Evolutionary conservation across 345 rosid genomes (phyloP).

Genomic region (Citrus glauca): DNA sequence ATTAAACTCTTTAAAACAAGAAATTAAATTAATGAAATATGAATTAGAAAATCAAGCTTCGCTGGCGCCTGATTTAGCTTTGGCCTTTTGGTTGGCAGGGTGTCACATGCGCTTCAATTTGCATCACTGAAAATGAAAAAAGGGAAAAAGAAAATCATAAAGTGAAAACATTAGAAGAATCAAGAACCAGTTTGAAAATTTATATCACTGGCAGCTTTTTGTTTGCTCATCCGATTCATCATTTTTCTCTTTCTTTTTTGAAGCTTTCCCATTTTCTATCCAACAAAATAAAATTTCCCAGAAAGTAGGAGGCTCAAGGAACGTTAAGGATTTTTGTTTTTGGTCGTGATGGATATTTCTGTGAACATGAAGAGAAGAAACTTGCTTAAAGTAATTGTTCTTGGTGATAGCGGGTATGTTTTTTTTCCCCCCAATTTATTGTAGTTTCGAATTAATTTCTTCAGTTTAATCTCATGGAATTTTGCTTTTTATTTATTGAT

Average conservation of each 20-base stretch:
- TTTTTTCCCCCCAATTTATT: not conserved
- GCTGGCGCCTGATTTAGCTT: slow-evolving; percentile 29
- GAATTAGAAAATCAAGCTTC: slow-evolving; percentile 26
- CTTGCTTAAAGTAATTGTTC: slow-evolving; percentile 81
- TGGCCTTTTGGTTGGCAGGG: slow-evolving; percentile 25
- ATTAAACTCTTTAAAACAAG: not conserved
- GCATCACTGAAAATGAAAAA: not conserved
- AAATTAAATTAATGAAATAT: not conserved
- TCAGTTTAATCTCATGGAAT: not conserved
- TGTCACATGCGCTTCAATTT: slow-evolving; percentile 34
- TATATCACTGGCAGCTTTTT: not conserved
- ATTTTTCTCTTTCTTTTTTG: not conserved
- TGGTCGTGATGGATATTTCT: slow-evolving; percentile 34
- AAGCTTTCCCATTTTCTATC: not conserved
- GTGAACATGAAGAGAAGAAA: slow-evolving; percentile 55
- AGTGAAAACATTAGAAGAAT: slow-evolving; percentile 17
- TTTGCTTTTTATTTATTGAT: not conserved
- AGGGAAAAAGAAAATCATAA: not conserved
- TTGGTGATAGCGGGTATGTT: slow-evolving; percentile 82
- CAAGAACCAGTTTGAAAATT: slow-evolving; percentile 18
- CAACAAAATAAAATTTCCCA: not conserved
- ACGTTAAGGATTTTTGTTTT: not conserved
- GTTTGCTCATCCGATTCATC: not conserved
- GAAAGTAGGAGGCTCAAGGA: not conserved
- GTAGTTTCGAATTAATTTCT: not conserved